These are phyloP conservation scores for Asterella californica DNA, from an alignment of 225 moss, liverwort and hornwort genomes.

Conservation along the genomic window DNA sequence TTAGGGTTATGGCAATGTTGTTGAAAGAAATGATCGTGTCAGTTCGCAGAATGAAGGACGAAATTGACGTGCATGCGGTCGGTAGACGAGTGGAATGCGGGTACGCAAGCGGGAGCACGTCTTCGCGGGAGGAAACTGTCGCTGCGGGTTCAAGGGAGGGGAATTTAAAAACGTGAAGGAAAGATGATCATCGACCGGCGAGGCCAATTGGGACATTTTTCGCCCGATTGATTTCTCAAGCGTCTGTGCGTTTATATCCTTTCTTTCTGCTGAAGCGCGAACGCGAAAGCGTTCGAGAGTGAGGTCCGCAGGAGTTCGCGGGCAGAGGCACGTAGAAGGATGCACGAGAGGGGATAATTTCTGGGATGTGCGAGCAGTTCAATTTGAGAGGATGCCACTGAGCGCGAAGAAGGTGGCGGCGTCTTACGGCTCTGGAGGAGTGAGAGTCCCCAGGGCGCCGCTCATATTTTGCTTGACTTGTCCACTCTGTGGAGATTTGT, in stretches of 20 bases:
- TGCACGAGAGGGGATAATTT: not conserved
- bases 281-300: not conserved
- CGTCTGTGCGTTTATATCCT: not conserved
- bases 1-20: slow-evolving; percentile 32
- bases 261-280: not conserved
- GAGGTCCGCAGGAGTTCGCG: not conserved
- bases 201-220: slow-evolving; percentile 3
- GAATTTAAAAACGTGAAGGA: not conserved
- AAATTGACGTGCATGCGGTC: slow-evolving; percentile 8
- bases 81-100: slow-evolving; percentile 4
- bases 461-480: slow-evolving; percentile 79
- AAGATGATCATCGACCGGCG: not conserved
- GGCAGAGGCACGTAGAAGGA: not conserved
- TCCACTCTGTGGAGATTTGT: slow-evolving; percentile 67
- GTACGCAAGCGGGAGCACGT: not conserved
- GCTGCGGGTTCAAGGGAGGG: not conserved
- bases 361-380: slow-evolving; percentile 25
- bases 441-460: slow-evolving; percentile 64
- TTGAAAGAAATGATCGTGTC: slow-evolving; percentile 1
- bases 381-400: slow-evolving; percentile 61
- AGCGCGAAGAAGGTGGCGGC: slow-evolving; percentile 54
- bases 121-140: not conserved
- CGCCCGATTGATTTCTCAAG: not conserved
- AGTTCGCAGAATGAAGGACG: not conserved
- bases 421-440: slow-evolving; percentile 52